Evolutionary conservation across 1,139 yeast genomes (phyloP).

Genomic region (Magnusiomyces starmeri): DNA sequence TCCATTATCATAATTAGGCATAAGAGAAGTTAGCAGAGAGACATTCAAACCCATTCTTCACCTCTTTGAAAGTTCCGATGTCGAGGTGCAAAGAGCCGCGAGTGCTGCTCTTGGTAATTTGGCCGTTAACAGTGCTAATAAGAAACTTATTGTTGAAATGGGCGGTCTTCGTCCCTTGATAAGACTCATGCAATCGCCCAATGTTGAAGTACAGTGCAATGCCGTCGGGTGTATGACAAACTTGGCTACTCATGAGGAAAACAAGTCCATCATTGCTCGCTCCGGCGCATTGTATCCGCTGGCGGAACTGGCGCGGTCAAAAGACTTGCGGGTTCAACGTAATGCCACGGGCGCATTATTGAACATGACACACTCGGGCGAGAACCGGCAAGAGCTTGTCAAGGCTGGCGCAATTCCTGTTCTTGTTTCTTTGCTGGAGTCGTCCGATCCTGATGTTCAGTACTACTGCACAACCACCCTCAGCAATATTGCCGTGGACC

Average conservation of each 20-base stretch:
- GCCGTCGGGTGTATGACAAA: constrained; percentile 99
- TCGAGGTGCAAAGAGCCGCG: constrained; percentile 96
- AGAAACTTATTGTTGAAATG: constrained; percentile 89
- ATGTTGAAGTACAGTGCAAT: constrained; percentile 96
- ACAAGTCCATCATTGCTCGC: constrained; percentile 89
- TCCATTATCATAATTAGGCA: constrained; percentile 11
- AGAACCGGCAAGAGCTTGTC: constrained; percentile 91
- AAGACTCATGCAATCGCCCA: constrained; percentile 94
- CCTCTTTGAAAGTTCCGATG: constrained; percentile 75
- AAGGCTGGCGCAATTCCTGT: constrained; percentile 99
- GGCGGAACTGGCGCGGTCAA: constrained; percentile 87
- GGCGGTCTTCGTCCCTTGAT: constrained; percentile 95
- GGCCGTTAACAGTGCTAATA: constrained; percentile 94
- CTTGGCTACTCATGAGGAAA: constrained; percentile 97
- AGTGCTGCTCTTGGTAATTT: constrained; percentile 96
- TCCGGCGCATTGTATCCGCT: constrained; percentile 95
- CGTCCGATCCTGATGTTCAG: constrained; percentile 93
- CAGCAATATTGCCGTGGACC: constrained; percentile 95
- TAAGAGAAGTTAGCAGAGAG: constrained; percentile 81
- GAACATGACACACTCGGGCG: constrained; percentile 97
- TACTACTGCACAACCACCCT: constrained; percentile 97
- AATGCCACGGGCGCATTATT: constrained; percentile 96
- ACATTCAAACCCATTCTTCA: constrained; percentile 90
- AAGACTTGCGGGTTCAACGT: constrained; percentile 93
- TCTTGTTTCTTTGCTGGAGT: constrained; percentile 76